phyloP scores from a whole-genome alignment of 2,329 filamentous ascomycete genomes.

The Blastomyces parvus region DNA sequence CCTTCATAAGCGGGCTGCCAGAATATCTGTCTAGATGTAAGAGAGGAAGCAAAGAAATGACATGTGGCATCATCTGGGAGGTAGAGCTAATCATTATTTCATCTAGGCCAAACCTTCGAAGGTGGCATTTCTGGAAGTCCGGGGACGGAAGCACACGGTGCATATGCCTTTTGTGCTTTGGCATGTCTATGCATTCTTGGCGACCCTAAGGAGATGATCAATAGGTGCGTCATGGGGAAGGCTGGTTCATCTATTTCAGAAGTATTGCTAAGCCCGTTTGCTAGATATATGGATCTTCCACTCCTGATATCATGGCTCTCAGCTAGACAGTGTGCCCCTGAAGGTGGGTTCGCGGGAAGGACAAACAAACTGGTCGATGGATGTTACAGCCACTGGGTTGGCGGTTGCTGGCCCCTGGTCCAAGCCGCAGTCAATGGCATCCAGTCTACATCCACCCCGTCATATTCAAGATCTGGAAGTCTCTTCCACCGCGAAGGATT shows the following conservation, averaged over 20 bases:
- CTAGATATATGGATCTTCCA: constrained; percentile 65
- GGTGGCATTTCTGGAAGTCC: constrained; percentile 83
- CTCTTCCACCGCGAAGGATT: constrained; percentile 76
- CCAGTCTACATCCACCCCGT: constrained; percentile 21
- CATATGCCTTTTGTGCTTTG: constrained; percentile 90
- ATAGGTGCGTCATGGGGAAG: constrained; percentile 51
- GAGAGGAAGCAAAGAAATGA: constrained; percentile 28
- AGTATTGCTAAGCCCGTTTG: constrained; percentile 13
- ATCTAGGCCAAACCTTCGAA: constrained; percentile 77
- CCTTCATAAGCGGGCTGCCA: constrained; percentile 62
- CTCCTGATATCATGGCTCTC: constrained; percentile 79
- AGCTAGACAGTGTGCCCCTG: constrained; percentile 76
- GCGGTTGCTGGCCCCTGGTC: constrained; percentile 84
- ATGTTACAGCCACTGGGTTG: constrained; percentile 97
- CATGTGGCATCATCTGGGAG: constrained; percentile 8
- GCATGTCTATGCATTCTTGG: constrained; percentile 81
- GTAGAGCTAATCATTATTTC: constrained; percentile 10
- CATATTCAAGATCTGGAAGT: constrained; percentile 23
- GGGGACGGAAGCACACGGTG: constrained; percentile 85
- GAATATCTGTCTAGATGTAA: constrained; percentile 74
- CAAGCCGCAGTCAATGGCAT: constrained; percentile 63
- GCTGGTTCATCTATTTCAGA: constrained; percentile 4
- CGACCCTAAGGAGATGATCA: constrained; percentile 63
- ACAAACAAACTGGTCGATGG: constrained; percentile 98
- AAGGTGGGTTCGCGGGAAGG: constrained; percentile 85